These are phyloP conservation scores for Fusarium clavum DNA, from an alignment of 2,329 filamentous ascomycete genomes.

Conservation along the genomic window DNA sequence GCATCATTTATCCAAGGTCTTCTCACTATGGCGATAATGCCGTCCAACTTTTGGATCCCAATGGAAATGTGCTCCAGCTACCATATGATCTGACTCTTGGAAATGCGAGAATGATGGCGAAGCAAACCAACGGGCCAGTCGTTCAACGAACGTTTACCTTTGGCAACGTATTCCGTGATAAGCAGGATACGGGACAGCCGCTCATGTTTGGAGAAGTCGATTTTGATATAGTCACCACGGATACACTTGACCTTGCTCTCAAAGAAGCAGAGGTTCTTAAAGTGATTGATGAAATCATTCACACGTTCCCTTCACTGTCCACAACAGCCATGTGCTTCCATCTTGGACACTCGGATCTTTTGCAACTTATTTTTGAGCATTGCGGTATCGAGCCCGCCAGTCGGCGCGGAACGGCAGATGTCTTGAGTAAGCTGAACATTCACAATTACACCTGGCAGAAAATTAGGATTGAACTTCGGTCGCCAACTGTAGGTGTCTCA, in stretches of 20 bases:
- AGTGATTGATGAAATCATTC: conserved; percentile 90
- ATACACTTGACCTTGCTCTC: conserved; percentile 82
- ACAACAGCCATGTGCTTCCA: conserved; percentile 86
- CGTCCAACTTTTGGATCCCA: conserved; percentile 83
- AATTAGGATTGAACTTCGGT: conserved; percentile 83
- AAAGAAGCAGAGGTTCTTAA: conserved; percentile 96
- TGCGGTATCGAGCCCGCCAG: conserved; percentile 80
- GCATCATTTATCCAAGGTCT: conserved; percentile 83
- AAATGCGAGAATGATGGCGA: conserved; percentile 85
- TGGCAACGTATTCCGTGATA: conserved; percentile 86
- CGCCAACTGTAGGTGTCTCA: conserved; percentile 82
- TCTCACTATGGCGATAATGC: conserved; percentile 79
- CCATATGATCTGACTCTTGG: conserved; percentile 93
- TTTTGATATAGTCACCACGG: conserved; percentile 92
- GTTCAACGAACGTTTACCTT: conserved; percentile 87
- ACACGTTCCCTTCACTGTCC: conserved; percentile 80
- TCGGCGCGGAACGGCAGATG: conserved; percentile 80
- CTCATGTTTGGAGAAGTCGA: conserved; percentile 88
- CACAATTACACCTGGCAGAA: conserved; percentile 84
- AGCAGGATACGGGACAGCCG: conserved; percentile 82
- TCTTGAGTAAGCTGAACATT: conserved; percentile 88
- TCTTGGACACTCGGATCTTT: conserved; percentile 86
- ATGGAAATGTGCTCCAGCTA: conserved; percentile 90
- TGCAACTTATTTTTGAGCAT: conserved; percentile 90
- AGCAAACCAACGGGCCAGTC: conserved; percentile 69